phyloP scores from a whole-genome alignment of 1,284 basidiomycete genomes.

The Moesziomyces sp. region DNA sequence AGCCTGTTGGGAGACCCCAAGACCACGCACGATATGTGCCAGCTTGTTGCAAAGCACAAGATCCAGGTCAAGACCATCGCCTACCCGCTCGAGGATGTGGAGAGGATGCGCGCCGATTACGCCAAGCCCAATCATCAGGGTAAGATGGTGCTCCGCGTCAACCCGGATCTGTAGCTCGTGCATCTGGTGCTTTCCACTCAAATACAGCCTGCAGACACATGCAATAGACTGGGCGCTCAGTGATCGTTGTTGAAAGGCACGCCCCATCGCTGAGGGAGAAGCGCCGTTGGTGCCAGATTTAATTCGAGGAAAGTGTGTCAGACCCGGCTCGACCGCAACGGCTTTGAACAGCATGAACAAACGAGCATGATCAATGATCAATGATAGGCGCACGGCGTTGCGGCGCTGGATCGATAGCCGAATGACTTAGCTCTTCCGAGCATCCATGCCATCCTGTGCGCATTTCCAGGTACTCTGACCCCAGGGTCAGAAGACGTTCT shows the following conservation, averaged over 20 bases:
- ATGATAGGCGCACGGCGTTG: neutral
- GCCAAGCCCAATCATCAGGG: conserved; percentile 29
- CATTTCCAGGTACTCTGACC: neutral
- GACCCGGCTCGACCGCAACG: too few species aligned
- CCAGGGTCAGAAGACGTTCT: neutral
- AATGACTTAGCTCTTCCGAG: conserved; percentile 20
- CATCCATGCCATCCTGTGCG: conserved; percentile 1
- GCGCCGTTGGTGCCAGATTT: too few species aligned
- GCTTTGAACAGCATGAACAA: neutral
- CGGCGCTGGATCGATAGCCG: conserved; percentile 2
- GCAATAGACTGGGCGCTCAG: neutral
- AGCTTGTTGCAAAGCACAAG: conserved; percentile 40
- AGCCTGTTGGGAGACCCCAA: conserved; percentile 46
- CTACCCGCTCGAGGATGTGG: conserved; percentile 44
- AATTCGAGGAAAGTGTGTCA: too few species aligned
- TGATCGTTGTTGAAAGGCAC: too few species aligned
- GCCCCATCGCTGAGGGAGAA: too few species aligned
- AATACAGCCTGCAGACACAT: neutral
- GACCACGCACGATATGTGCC: conserved; percentile 47
- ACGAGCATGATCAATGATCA: conserved; percentile 1
- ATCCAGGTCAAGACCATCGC: conserved; percentile 44
- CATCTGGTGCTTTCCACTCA: too few species aligned
- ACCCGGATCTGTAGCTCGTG: conserved; percentile 6
- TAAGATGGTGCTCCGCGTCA: conserved; percentile 31
- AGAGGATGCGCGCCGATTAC: conserved; percentile 38